These are phyloP conservation scores for Dothideomycetidae sp. DNA, from an alignment of 2,329 filamentous ascomycete species.

Conservation along the genomic window DNA sequence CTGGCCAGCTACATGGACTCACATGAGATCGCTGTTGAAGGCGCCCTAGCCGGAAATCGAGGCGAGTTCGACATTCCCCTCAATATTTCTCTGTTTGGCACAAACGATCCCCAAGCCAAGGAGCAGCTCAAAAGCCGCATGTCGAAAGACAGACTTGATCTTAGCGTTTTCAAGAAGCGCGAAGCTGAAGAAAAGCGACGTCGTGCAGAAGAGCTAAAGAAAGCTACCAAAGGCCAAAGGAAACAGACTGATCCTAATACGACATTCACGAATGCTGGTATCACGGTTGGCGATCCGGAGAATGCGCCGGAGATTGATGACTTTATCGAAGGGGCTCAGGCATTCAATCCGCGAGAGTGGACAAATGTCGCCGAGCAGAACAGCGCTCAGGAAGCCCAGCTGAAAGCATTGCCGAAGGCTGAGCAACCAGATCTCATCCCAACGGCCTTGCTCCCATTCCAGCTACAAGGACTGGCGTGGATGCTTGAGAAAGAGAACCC, in stretches of 20 bases:
- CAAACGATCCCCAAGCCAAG: constrained; percentile 23
- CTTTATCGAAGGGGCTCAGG: constrained; percentile 51
- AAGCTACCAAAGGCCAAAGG: constrained; percentile 11
- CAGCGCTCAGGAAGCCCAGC: constrained; percentile 53
- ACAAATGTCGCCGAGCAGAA: constrained; percentile 54
- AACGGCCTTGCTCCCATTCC: constrained; percentile 63
- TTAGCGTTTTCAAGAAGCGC: constrained; percentile 29
- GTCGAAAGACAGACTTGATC: constrained; percentile 49
- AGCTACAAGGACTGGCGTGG: constrained; percentile 69
- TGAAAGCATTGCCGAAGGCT: constrained; percentile 59
- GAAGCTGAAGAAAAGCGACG: constrained; percentile 24
- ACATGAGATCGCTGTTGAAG: constrained; percentile 49
- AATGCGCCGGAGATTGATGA: constrained; percentile 42
- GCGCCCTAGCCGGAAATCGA: constrained; percentile 52
- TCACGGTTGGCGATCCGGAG: constrained; percentile 21
- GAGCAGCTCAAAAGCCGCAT: constrained; percentile 45
- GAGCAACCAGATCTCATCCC: constrained; percentile 50
- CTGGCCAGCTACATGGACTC: constrained; percentile 57
- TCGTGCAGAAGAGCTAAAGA: constrained; percentile 16
- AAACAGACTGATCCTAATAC: constrained; percentile 1
- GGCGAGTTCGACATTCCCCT: constrained; percentile 59
- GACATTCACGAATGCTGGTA: constrained; percentile 3
- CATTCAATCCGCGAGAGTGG: constrained; percentile 51
- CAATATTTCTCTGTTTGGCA: constrained; percentile 52
- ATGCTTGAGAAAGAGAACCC: constrained; percentile 64